Percentiles rank a stretch among this genome's conserved stretches.
These are phyloP conservation scores for Termitomyces sp. DNA, from an alignment of 768 basidiomycete genomes.

Conservation along the genomic window DNA sequence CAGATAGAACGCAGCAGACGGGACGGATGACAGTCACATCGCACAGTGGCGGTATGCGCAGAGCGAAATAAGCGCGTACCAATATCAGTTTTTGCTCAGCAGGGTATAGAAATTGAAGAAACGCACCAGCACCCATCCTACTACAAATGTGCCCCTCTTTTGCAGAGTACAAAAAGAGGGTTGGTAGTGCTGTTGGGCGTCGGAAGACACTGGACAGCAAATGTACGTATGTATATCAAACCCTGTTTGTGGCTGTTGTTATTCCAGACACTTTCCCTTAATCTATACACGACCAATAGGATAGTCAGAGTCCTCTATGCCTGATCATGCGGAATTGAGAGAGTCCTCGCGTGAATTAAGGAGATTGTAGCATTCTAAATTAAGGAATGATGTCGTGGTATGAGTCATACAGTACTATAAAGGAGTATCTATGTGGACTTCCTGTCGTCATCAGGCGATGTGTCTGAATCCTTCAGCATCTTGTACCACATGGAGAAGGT, in stretches of 20 bases:
- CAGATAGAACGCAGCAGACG: not conserved
- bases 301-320: too few relatives aligned
- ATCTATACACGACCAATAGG: too few relatives aligned
- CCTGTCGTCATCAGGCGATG: constrained; percentile 32
- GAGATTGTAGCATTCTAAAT: not conserved
- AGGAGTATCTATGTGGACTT: constrained; percentile 15
- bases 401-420: not conserved
- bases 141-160: not conserved
- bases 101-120: not conserved
- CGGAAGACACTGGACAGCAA: not conserved
- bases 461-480: constrained; percentile 38
- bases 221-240: not conserved
- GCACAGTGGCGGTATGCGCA: not conserved
- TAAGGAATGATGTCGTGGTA: not conserved
- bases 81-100: not conserved
- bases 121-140: constrained; percentile 8
- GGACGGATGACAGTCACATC: not conserved
- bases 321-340: too few relatives aligned
- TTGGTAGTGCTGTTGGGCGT: not conserved
- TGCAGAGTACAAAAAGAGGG: not conserved
- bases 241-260: not conserved
- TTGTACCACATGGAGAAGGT: constrained; percentile 35
- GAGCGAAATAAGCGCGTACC: not conserved
- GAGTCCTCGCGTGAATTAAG: not conserved
- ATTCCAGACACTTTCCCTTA: too few relatives aligned